Evolutionary conservation across 352 stramenopile species (phyloP).

Genomic region (Phytophthora aleatoria): DNA sequence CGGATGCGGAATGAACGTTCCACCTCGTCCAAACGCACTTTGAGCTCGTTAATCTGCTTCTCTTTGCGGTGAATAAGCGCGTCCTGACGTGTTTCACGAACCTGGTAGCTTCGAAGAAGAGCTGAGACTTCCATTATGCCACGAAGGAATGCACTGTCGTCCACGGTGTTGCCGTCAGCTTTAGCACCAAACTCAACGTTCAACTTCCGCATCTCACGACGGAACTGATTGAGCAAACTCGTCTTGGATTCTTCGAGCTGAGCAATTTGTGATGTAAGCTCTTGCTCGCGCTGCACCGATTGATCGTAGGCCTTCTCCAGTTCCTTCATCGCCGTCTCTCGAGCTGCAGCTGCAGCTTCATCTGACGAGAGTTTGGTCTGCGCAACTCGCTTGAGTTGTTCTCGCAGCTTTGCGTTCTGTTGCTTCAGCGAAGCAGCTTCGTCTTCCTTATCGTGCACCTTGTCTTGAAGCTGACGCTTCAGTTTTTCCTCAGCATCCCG

Average conservation of each 20-base stretch:
- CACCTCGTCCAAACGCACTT: conserved; percentile 31
- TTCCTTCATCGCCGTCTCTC: conserved; percentile 21
- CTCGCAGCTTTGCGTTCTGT: conserved; percentile 33
- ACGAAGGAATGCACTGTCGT: conserved; percentile 31
- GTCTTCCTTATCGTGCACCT: conserved; percentile 32
- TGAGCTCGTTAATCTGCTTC: conserved; percentile 48
- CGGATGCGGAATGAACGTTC: conserved; percentile 22
- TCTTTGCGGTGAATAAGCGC: conserved; percentile 53
- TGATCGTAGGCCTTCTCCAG: conserved; percentile 41
- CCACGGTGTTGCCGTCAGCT: conserved; percentile 9
- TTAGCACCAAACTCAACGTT: conserved; percentile 37
- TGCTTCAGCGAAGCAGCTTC: conserved; percentile 34
- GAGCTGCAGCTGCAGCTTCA: conserved; percentile 18
- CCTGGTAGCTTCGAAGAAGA: conserved; percentile 48
- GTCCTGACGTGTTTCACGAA: conserved; percentile 49
- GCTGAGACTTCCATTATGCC: conserved; percentile 42
- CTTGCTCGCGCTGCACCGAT: conserved; percentile 35
- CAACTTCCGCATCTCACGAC: conserved; percentile 49
- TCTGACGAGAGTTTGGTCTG: conserved; percentile 31
- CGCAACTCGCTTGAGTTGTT: conserved; percentile 34
- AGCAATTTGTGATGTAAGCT: conserved; percentile 41
- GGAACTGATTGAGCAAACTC: conserved; percentile 39
- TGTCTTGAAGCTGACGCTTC: conserved; percentile 27
- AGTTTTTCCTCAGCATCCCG: conserved; percentile 23
- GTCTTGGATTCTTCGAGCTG: conserved; percentile 46